phyloP scores from a whole-genome alignment of 345 rosid species.

The Noccaea caerulescens region DNA sequence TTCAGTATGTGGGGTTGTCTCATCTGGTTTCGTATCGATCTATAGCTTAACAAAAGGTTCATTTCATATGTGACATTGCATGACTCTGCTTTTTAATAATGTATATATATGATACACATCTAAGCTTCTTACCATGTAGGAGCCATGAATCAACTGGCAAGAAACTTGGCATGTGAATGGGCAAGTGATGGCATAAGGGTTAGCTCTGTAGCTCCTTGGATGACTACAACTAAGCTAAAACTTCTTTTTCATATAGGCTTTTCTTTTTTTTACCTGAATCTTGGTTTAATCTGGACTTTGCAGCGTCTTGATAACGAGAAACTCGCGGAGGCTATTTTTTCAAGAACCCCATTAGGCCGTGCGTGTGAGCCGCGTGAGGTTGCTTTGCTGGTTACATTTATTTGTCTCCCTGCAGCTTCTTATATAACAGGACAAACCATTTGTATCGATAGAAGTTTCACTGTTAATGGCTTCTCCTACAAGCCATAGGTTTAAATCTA shows the following conservation, averaged over 20 bases:
- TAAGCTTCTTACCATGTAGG: too few species aligned
- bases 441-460: constrained; percentile 38
- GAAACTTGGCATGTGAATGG: constrained; percentile 33
- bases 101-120: too few species aligned
- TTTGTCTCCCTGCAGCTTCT: constrained; percentile 75
- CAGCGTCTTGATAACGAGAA: constrained; percentile 27
- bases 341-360: constrained; percentile 37
- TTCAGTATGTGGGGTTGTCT: too few species aligned
- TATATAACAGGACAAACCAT: constrained; percentile 57
- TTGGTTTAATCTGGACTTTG: neutral
- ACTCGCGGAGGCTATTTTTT: constrained; percentile 7
- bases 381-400: constrained; percentile 56
- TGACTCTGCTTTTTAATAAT: too few species aligned
- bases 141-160: constrained; percentile 13
- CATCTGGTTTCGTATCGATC: too few species aligned
- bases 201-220: constrained; percentile 26
- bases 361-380: constrained; percentile 35
- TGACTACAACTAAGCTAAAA: neutral
- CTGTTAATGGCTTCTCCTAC: constrained; percentile 34
- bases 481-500: constrained; percentile 1
- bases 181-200: constrained; percentile 20
- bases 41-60: too few species aligned
- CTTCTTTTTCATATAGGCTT: neutral
- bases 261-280: neutral
- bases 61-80: too few species aligned